These are phyloP conservation scores for Ophiostoma sp. DNA, from an alignment of 2,329 filamentous ascomycete species.

Conservation along the genomic window DNA sequence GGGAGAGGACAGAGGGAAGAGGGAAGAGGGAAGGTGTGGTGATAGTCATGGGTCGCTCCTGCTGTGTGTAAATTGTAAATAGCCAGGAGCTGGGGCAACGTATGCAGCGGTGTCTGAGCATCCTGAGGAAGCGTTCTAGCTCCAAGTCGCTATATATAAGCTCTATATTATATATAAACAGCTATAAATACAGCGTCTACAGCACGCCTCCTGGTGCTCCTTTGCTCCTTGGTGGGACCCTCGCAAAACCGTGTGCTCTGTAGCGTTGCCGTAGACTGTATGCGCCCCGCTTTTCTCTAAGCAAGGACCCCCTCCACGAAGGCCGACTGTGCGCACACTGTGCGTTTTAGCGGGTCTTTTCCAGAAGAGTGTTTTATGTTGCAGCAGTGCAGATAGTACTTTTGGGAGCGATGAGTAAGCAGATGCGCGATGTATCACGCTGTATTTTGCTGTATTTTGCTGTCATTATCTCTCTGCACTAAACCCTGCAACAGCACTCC, in stretches of 20 bases:
- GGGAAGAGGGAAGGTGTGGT: conserved; percentile 21
- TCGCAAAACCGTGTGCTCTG: conserved; percentile 17
- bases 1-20: conserved; percentile 10
- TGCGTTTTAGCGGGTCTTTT: conserved; percentile 18
- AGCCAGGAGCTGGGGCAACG: conserved; percentile 11
- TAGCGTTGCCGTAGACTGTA: conserved; percentile 23
- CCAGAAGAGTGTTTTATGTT: conserved; percentile 19
- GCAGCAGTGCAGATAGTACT: conserved; percentile 6
- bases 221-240: conserved; percentile 21
- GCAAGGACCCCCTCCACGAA: conserved; percentile 10
- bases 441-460: too few species aligned
- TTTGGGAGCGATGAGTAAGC: background rate
- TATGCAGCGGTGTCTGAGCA: background rate
- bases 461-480: too few species aligned
- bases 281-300: conserved; percentile 22
- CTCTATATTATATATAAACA: background rate
- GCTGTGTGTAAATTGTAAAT: conserved; percentile 9
- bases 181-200: background rate
- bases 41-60: conserved; percentile 15
- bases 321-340: conserved; percentile 23
- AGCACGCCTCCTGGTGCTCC: background rate
- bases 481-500: background rate
- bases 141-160: background rate
- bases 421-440: too few species aligned
- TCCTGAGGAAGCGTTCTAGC: background rate